Base-by-base conservation (phyloP, 2,329 filamentous ascomycete species). In the Diaporthe citriasiana region DNA sequence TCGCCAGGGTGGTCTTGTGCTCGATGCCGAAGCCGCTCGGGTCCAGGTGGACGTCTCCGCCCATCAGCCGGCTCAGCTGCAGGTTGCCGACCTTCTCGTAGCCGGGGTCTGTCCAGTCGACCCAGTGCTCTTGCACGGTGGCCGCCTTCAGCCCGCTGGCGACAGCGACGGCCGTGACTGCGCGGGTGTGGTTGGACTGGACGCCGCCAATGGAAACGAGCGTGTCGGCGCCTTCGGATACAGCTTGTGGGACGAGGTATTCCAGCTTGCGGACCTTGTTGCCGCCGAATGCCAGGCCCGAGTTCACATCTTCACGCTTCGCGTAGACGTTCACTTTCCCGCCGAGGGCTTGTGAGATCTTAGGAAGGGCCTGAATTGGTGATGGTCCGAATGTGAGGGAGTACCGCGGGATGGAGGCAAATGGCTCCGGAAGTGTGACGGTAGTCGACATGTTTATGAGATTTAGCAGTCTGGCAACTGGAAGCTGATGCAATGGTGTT, bases 251-350 rank as follows among this genome's bases (percentile, higher is more conserved):
- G 7, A 91, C 86, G 25, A 93, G 87, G 79, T 93, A 93, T 85
- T 94, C 92, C 2, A 93, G 86, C 81, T 93, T 93, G 73, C 92
- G 87, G 40, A 89, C 90, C 82, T 93, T 93, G 84, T 93, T 93
- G 70, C 91, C 92, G 50, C 92, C 92, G 78, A 87, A 93, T 4
- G 91, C 91, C 25, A 93, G 86, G 0, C 89, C 89, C 1, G 90
- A 92, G 82, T 92, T 93, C 79, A 91, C 90, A 82, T 94, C 93
- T 77, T 94, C 92, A 68, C 92, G 88, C 82, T 94, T 94, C 70
- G 92, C 92, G 79, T 90, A 94, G 76, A 94, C 88, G 27, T 87
- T 85, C 53, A 93, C 89, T 77, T 87, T 87, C 40, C 87, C 87
- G 65, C 89, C 88, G 7, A 93, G 87, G 33, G 89, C 89, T 70